Base-by-base conservation (phyloP, 768 basidiomycete species). In the Tricholoma terreum region DNA sequence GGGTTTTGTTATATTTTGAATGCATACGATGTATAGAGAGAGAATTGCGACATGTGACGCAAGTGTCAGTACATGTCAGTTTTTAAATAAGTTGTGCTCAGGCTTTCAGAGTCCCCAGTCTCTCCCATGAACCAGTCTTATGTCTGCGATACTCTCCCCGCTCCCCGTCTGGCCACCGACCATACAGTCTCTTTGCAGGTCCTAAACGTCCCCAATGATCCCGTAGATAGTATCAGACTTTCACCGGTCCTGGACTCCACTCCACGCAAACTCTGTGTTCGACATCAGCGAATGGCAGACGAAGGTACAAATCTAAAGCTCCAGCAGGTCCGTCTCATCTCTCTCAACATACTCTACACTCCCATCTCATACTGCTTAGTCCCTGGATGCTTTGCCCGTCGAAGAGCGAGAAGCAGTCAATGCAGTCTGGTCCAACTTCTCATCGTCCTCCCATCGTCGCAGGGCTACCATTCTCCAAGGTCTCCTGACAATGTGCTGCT, bases 401-500 rank as follows among this genome's bases (percentile, higher is more conserved):
- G 80, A 85, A 55, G 96, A 98, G 61, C 83, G 96, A 42, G 84
- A 92, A 69, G 84, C 88, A 30, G 88, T 98, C 70, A 98, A 87
- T 65, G 82, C 89, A 4, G 84, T 98, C 64, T 99, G 97, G 97
- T 90, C 94, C 61, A 93, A 86, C 65, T 99, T 99, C 74, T 96
- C 94, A 17, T 91, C 92, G 0, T 96, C 96, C 1, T 87, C 94
- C 0, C 94, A 98, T 65, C 84, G 89, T 5, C 86, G 91, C 34
- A 84, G 97, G 35, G 92, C 90, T 54, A 85, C 98, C 69, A 98
- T 98, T 69, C 88, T 99, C 50, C 92, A 92, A 65, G 97, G 97
- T 38, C 83, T 99, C 57, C 85, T 99, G 63, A 98, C 97, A 14
- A 98, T 99, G 94, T 98, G 95, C 72, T 98, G 97, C 75, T 98